Base-by-base conservation (phyloP, 2,329 filamentous ascomycete species). In the Calonectria fujianensis region DNA sequence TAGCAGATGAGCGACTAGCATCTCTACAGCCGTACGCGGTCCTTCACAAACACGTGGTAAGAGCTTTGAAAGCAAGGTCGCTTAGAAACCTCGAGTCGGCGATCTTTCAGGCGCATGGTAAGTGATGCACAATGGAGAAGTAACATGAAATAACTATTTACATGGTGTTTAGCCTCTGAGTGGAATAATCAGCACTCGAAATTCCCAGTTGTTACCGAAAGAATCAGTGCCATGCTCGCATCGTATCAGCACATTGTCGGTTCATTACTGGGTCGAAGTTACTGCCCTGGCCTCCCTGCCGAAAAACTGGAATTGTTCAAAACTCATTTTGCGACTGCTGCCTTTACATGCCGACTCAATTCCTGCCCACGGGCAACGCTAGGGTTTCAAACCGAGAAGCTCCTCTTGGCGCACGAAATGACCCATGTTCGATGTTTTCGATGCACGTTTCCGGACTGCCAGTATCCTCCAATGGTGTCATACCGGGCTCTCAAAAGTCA, bases 241-340 rank as follows among this genome's bases (percentile, higher is more conserved):
- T 73, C 39, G 0, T 77, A 78, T 24, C 74, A 77, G 27, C 57
- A 69, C 1, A 24, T 29, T 11, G 65, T 77, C 7, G 73, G 16
- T 14, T 54, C 4, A 0, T 45, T 77, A 0, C 16, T 77, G 0
- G 20, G 4, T 0, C 37, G 20, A 4, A 11, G 13, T 0, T 37
- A 51, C 9, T 41, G 27, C 10, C 41, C 48, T 0, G 70, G 61
- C 0, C 2, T 76, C 1, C 45, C 74, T 6, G 8, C 29, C 0
- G 57, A 71, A 1, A 74, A 76, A 3, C 10, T 78, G 0, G 68
- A 77, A 1, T 20, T 52, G 0, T 76, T 76, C 31, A 77, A 69
- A 32, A 16, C 10, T 4, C 57, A 75, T 6, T 74, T 78, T 4
- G 31, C 59, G 11, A n/a, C 29, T 0, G n/a, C 70, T 0, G 74